These are phyloP conservation scores for Exophiala spinifera DNA, from an alignment of 2,329 filamentous ascomycete species.

Conservation along the genomic window DNA sequence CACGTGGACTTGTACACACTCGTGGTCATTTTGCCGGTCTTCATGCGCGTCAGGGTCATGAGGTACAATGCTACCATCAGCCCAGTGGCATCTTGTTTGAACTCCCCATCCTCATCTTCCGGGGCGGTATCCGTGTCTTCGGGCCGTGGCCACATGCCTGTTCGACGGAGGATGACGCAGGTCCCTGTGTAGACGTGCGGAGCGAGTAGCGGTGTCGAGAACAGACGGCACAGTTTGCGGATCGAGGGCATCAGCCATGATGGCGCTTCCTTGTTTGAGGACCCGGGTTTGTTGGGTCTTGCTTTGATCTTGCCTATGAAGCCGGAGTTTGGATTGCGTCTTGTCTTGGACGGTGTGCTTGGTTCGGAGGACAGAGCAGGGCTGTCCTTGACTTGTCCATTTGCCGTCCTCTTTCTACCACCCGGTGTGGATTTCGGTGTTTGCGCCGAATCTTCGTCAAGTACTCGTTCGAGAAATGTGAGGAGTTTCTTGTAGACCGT, in stretches of 20 bases:
- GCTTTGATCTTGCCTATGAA: conserved; percentile 24
- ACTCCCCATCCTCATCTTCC: conserved; percentile 42
- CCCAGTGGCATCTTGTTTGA: conserved; percentile 38
- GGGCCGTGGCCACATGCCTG: conserved; percentile 36
- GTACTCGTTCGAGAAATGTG: conserved; percentile 69
- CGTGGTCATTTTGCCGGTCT: conserved; percentile 27
- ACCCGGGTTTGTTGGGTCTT: conserved; percentile 14
- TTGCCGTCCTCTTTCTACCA: conserved; percentile 26
- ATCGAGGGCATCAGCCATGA: conserved; percentile 69
- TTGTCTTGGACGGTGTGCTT: conserved; percentile 38
- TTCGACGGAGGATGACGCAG: conserved; percentile 57
- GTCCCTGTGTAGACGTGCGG: conserved; percentile 71
- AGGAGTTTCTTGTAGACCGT: conserved; percentile 82
- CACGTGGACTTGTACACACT: conserved; percentile 24
- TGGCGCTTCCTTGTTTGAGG: conserved; percentile 43
- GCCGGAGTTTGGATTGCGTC: not conserved
- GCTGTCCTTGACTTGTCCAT: conserved; percentile 11
- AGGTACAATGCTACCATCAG: conserved; percentile 45
- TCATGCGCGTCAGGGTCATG: conserved; percentile 39
- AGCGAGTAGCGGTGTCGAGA: conserved; percentile 60
- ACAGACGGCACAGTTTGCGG: conserved; percentile 61
- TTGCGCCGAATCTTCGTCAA: conserved; percentile 48
- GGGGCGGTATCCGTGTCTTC: conserved; percentile 37
- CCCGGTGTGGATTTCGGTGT: conserved; percentile 34
- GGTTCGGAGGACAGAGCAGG: not conserved